Base-by-base conservation (phyloP, 768 basidiomycete species). In the Auriscalpium vulgare region DNA sequence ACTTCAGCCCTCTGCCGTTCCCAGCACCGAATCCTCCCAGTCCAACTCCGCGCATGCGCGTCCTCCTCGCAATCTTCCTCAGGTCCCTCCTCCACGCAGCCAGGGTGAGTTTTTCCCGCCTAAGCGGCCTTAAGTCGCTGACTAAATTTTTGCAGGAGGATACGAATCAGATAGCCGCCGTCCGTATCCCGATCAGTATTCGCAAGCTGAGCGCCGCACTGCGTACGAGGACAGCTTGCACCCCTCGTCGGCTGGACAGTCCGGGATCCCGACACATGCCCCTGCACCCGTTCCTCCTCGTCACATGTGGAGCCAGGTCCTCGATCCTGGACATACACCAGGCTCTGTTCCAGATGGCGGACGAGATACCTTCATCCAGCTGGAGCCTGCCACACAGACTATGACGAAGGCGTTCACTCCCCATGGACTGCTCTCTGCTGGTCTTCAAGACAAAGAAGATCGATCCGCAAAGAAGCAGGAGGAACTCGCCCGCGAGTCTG, bases 321-420 rank as follows among this genome's bases (percentile, higher is more conserved):
- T 95, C 59, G 89, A 95, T 56, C 78, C 84, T 45, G 78, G 81
- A 29, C 79, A 77, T 44, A 74, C 77, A 45, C 70, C 77, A 46
- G 78, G 76, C 56, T 68, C 71, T 16, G 66, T 72, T 58, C 66
- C 67, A 37, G 48, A 59, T 29, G 65, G 59, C 60, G 69, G 57
- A 50, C 66, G 68, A 63, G 80, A 81, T 50, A 84, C 83, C 8
- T 87, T 87, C 65, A 83, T 95, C 34, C 88, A 89, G 63, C 75
- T 92, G 29, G 89, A 91, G 51, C 76, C 79, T 9, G 68, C 83
- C 5, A 77, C 83, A 1, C 82, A 86, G 54, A 81, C 79, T 17
- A 85, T 93, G 78, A 95, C 91, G 10, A 95, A 95, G 67, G 94
- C 94, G 1, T 97, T 97, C 66, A 88, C 91, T 0, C 93, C 95